Evolutionary conservation across 208 protist species (phyloP), one percentile per base, ranked within the genome.

Genomic region (Zelonia costaricensis): DNA sequence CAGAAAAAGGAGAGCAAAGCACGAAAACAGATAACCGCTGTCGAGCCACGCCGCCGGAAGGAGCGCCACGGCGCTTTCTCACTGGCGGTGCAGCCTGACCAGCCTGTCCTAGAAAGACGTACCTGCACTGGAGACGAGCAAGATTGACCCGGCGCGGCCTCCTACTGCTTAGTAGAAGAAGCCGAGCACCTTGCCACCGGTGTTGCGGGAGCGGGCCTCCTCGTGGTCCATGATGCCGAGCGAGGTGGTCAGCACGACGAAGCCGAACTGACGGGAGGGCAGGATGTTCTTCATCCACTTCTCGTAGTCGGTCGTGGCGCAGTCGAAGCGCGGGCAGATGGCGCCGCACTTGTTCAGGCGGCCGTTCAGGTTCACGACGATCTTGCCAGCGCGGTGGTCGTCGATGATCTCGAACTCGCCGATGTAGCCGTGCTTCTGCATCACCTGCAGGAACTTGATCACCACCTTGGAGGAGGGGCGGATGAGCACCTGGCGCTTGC

Each of bases 371-470:
- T 99, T 97, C 58, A 99, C 92, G 60, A 99, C 98, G 69, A 99
- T 99, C 89, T 99, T 99, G 68, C 98, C 98, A 16, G 92, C 81
- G 70, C 99, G 93, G 88, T 99, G 99, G 90, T 99, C 98, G 86
- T 99, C 99, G 76, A 99, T 93, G 82, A 99, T 89, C 88, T 99
- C 99, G 80, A 99, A 99, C 80, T 99, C 99, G 63, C 98, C 98
- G 89, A 99, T 99, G 97, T 99, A 99, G 85, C 98, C 97, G 88
- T 99, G 98, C 88, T 99, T 99, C 96, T 99, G 98, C 99, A 99
- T 99, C 62, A 99, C 98, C 66, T 95, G 85, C 56, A 99, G 91
- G 91, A 99, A 99, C 83, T 99, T 99, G 72, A 99, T 86, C 66
- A 99, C 93, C 60, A 99, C 99, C 91, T 99, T 99, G 67, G 97